Evolutionary conservation across 2,329 filamentous ascomycete species (phyloP).

Genomic region (Monosporascus sp.): DNA sequence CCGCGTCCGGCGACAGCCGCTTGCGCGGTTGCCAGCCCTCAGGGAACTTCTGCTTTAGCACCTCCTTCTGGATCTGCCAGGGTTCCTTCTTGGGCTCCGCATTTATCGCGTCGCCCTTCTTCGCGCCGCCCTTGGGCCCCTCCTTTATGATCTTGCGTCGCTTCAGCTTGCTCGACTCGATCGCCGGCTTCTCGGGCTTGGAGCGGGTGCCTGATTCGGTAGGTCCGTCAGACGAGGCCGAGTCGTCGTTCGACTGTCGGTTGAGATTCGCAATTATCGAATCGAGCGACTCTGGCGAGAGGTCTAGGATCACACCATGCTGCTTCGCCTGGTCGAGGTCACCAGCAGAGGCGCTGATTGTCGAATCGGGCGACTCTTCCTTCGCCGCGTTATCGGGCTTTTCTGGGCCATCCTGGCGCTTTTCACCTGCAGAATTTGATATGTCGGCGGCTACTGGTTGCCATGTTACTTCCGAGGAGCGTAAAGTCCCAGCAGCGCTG

Average conservation of each 20-base stretch:
- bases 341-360: constrained; percentile 6
- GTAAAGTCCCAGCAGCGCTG: constrained; percentile 13
- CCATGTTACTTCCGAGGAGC: constrained; percentile 8
- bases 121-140: background rate
- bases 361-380: background rate
- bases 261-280: constrained; percentile 15
- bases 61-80: constrained; percentile 75
- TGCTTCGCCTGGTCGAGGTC: constrained; percentile 15
- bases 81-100: constrained; percentile 31
- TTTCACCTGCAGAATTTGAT: background rate
- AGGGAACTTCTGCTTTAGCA: constrained; percentile 71
- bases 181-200: constrained; percentile 6
- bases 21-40: constrained; percentile 79
- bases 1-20: constrained; percentile 82
- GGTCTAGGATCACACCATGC: constrained; percentile 25
- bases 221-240: background rate
- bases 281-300: constrained; percentile 30
- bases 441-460: background rate
- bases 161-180: constrained; percentile 14
- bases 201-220: constrained; percentile 12
- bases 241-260: background rate
- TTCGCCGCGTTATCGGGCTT: constrained; percentile 1
- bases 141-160: constrained; percentile 19
- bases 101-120: constrained; percentile 3
- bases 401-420: background rate